phyloP scores from a whole-genome alignment of 768 basidiomycete species.

The Asterophora parasitica region DNA sequence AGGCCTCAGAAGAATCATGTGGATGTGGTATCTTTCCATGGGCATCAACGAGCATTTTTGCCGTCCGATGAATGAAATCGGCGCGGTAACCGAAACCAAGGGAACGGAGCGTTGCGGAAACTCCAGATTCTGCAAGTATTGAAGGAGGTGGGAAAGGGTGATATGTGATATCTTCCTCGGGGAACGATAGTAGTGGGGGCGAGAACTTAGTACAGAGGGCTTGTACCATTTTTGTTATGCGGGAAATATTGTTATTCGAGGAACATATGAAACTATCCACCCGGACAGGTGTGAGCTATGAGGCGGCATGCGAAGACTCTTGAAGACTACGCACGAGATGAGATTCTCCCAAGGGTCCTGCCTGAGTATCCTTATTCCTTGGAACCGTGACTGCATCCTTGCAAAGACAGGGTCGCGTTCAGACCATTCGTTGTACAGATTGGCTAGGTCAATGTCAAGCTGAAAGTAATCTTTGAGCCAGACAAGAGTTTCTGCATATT shows the following conservation, averaged over 20 bases:
- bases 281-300: neutral
- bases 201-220: constrained; percentile 77
- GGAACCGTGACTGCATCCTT: constrained; percentile 54
- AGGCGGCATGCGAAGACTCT: neutral
- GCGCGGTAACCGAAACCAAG: constrained; percentile 97
- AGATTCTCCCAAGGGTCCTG: constrained; percentile 98
- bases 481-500: constrained; percentile 59
- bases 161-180: constrained; percentile 40
- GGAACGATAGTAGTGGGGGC: constrained; percentile 51
- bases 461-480: constrained; percentile 91
- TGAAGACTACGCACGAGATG: constrained; percentile 65
- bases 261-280: constrained; percentile 87
- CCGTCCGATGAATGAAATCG: constrained; percentile 80
- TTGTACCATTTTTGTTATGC: constrained; percentile 93
- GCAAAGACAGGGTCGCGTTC: constrained; percentile 71
- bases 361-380: constrained; percentile 80
- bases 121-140: constrained; percentile 51
- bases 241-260: constrained; percentile 92
- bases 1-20: constrained; percentile 33
- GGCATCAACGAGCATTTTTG: constrained; percentile 65
- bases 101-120: constrained; percentile 60
- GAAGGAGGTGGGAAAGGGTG: constrained; percentile 85
- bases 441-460: constrained; percentile 65
- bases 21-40: constrained; percentile 29
- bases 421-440: constrained; percentile 76